Evolutionary conservation across 2,329 filamentous ascomycete genomes (phyloP), one percentile per base, ranked within the genome.

Genomic region (Colletotrichum sp.): DNA sequence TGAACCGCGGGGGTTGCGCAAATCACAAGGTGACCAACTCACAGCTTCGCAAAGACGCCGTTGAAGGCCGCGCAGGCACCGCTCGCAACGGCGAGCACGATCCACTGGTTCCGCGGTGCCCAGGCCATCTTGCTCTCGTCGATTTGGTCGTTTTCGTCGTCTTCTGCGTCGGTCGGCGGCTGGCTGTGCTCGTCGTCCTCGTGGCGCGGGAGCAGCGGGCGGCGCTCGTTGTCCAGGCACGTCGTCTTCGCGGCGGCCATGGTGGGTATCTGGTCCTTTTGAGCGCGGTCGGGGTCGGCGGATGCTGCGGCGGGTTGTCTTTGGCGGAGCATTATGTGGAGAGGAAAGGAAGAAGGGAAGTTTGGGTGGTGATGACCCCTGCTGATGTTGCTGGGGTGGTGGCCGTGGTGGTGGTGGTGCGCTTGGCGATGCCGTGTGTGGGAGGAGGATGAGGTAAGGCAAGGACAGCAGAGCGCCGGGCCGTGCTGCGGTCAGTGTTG

Each of bases 1-100:
- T 39, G 69, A 72, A 27, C 32, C 62, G 62, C 7, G 43, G 10
- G n/a, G 43, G 18, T 52, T 52, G 10, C 43, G 43, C n/a, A 52
- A 52, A 36, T 25, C 8, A 67, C 48, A 62, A 22, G 22, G 22
- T 34, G 22, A 66, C 34, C 43, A 55, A 88, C 91, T 80, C 86
- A 95, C 93, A 97, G 86, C 85, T 96, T 97, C 1, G 95, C 95
- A 86, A 96, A 96, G 7, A 95, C 93, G 75, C 94, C 94, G 80
- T 97, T 97, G 79, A 94, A 93, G 27, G 94, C 94, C 36, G 95
- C 95, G 80, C 94, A 96, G 69, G 91, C 92, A 77, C 95, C 95
- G 81, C 93, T 95, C 65, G 93, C 91, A 56, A 96, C 83, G 56
- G 95, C 94, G 77, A 94, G 89, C 66, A 93, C 85, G 77, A 96